phyloP scores from a whole-genome alignment of 805 yeast species.

The Schizosaccharomyces pombe region ASM294v3 CU329670.1:2314501-2315000 shows the following conservation, averaged over 20 bases:
- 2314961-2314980: not conserved
- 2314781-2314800: not conserved
- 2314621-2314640: not conserved
- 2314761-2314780: not conserved
- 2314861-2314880: not conserved
- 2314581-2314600: constrained; percentile 11
- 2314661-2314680: not conserved
- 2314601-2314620: constrained; percentile 8
- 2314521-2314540: not conserved
- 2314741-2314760: not conserved
- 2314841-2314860: not conserved
- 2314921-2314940: not conserved
- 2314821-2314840: not conserved
- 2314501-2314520: not conserved
- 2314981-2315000: not conserved
- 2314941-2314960: not conserved
- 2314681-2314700: not conserved
- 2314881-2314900: not conserved
- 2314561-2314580: constrained; percentile 13
- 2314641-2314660: not conserved
- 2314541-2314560: constrained; percentile 10
- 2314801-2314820: not conserved
- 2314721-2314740: not conserved
- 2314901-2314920: not conserved
- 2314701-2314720: not conserved